Conservation (phyloP, 345 rosid genomes). For the Aquilaria malaccensis region DNA sequence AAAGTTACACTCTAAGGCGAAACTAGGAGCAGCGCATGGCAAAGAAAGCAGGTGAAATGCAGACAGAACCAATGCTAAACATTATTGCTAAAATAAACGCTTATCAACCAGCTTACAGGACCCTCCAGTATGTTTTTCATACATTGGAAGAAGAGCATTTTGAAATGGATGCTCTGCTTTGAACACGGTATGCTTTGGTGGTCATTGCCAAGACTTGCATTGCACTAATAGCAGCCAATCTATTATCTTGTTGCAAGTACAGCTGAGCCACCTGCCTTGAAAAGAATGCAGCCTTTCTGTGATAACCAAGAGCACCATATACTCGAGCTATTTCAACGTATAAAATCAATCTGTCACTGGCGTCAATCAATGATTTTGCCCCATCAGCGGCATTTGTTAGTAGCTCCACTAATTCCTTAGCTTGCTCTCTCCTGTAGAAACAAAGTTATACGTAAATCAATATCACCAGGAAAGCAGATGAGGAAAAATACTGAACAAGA, state of each 20-base stretch:
- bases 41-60: too few species aligned
- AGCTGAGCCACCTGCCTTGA: conserved; percentile 97
- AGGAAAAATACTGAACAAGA: background rate
- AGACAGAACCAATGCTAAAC: too few species aligned
- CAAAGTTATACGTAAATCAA: conserved; percentile 2
- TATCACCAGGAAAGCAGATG: background rate
- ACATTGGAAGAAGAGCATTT: conserved; percentile 36
- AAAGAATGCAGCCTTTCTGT: conserved; percentile 94
- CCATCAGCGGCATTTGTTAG: conserved; percentile 92
- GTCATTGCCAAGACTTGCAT: conserved; percentile 96
- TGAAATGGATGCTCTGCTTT: conserved; percentile 78
- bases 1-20: too few species aligned
- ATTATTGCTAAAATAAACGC: too few species aligned
- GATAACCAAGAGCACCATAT: conserved; percentile 87
- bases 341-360: conserved; percentile 79
- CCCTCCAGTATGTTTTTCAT: too few species aligned
- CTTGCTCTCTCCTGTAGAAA: conserved; percentile 63
- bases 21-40: too few species aligned
- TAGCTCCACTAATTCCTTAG: conserved; percentile 90
- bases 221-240: conserved; percentile 91
- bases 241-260: conserved; percentile 91
- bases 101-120: too few species aligned
- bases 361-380: conserved; percentile 94
- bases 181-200: conserved; percentile 84
- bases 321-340: conserved; percentile 91